A percentile compares a stretch with the other conserved stretches of the same genome.
Evolutionary conservation across 106 monocot species (phyloP).

Genomic region (Phalaenopsis aphrodite): DNA sequence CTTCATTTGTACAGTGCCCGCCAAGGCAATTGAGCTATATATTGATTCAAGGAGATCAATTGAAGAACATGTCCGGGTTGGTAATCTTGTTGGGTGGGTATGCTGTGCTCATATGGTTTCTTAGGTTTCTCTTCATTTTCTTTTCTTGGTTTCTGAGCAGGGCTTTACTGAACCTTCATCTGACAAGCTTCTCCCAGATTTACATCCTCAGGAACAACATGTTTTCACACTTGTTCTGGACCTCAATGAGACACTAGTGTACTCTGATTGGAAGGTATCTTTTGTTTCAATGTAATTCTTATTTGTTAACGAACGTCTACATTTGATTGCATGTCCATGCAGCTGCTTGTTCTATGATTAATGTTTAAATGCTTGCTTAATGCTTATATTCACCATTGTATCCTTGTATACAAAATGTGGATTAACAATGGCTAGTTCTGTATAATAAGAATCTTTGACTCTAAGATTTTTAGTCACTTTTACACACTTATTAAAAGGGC

Average conservation of each 20-base stretch:
- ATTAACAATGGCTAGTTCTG: neutral
- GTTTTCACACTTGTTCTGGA: conserved; percentile 95
- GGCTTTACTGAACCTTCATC: conserved; percentile 88
- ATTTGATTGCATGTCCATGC: neutral
- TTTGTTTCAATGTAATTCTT: neutral
- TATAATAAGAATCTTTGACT: neutral
- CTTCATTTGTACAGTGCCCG: conserved; percentile 58
- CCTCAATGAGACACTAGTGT: conserved; percentile 90
- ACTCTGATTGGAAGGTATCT: conserved; percentile 94
- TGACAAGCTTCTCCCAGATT: conserved; percentile 97
- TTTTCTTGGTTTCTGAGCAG: conserved; percentile 26
- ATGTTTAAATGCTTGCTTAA: neutral
- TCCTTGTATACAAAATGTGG: neutral
- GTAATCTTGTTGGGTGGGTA: conserved; percentile 1
- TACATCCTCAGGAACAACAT: conserved; percentile 92
- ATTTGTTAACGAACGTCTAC: neutral
- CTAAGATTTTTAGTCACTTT: neutral
- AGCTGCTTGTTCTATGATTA: neutral
- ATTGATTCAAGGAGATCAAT: conserved; percentile 57
- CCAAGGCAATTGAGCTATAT: conserved; percentile 64
- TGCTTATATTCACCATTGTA: neutral
- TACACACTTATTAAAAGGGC: no score
- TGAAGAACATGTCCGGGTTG: conserved; percentile 79
- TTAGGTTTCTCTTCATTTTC: conserved; percentile 4
- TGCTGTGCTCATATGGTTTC: conserved; percentile 1